phyloP scores from a whole-genome alignment of 2,329 filamentous ascomycete genomes.

The Fusarium falciforme region DNA sequence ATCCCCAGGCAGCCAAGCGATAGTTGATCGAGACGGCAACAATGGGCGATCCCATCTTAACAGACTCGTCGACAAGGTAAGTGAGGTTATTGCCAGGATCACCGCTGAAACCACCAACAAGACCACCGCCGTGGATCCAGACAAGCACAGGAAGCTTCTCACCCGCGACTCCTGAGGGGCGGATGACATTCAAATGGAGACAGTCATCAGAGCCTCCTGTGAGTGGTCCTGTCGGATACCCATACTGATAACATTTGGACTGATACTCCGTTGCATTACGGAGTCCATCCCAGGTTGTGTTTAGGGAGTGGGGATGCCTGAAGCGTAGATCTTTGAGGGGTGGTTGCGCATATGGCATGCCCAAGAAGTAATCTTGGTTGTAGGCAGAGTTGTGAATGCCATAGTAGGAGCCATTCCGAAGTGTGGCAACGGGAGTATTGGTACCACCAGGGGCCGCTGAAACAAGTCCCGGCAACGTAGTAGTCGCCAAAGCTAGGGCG shows the following conservation, averaged over 20 bases:
- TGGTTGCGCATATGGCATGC: slow-evolving; percentile 29
- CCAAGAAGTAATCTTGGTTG: slow-evolving; percentile 30
- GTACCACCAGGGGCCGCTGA: neutral
- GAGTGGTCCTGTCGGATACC: slow-evolving; percentile 12
- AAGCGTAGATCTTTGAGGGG: slow-evolving; percentile 28
- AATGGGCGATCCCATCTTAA: slow-evolving; percentile 20
- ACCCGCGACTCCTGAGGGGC: neutral
- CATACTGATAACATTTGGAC: slow-evolving; percentile 27
- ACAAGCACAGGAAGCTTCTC: slow-evolving; percentile 24
- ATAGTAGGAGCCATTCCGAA: slow-evolving; percentile 31
- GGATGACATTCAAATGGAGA: slow-evolving; percentile 27
- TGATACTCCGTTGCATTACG: slow-evolving; percentile 29
- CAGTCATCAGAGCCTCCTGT: slow-evolving; percentile 27
- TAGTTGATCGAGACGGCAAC: slow-evolving; percentile 35
- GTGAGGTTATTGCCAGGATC: slow-evolving; percentile 10
- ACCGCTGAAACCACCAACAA: slow-evolving; percentile 18
- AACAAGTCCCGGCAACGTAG: neutral
- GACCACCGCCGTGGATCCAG: slow-evolving; percentile 31
- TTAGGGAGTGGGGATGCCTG: slow-evolving; percentile 18
- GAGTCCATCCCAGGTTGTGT: slow-evolving; percentile 18
- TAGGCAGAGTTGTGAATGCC: slow-evolving; percentile 9
- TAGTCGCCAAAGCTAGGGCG: neutral
- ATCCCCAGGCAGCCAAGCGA: slow-evolving; percentile 30
- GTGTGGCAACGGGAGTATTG: neutral
- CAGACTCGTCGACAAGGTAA: slow-evolving; percentile 24